Percentiles rank a stretch among this genome's conserved stretches.
Evolutionary conservation across 495 filamentous ascomycete genomes (phyloP).

Genomic region (Darksidea phi): DNA sequence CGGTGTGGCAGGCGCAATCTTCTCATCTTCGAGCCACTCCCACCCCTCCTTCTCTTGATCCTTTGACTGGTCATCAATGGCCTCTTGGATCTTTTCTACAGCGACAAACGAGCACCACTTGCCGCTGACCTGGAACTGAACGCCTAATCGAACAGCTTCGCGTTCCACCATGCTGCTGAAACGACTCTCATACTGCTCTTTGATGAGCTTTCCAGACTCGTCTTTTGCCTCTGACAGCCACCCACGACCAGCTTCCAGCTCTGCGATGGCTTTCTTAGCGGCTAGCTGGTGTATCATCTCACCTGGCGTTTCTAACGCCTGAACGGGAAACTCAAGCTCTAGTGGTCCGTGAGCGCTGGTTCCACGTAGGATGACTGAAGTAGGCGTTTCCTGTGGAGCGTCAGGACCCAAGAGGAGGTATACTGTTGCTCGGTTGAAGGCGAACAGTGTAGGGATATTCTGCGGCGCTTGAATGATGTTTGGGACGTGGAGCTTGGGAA

Average conservation of each 20-base stretch:
- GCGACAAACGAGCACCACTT: constrained; percentile 73
- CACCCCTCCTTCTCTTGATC: constrained; percentile 20
- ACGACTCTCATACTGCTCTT: constrained; percentile 48
- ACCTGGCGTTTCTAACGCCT: constrained; percentile 46
- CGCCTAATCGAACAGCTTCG: constrained; percentile 63
- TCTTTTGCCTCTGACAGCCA: constrained; percentile 60
- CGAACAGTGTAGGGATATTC: constrained; percentile 61
- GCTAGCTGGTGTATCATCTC: constrained; percentile 69
- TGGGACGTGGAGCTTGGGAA: constrained; percentile 53
- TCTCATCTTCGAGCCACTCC: constrained; percentile 29
- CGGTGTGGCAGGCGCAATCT: neutral
- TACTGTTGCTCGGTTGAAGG: constrained; percentile 60
- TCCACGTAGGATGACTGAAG: constrained; percentile 57
- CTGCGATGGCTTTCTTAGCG: constrained; percentile 62
- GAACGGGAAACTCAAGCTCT: constrained; percentile 61
- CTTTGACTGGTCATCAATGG: neutral
- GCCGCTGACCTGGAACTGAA: constrained; percentile 62
- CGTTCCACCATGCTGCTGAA: constrained; percentile 57
- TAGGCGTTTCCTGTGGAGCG: constrained; percentile 48
- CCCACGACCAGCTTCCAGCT: constrained; percentile 66
- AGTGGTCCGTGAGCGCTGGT: constrained; percentile 56
- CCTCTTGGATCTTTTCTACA: constrained; percentile 46
- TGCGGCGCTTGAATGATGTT: constrained; percentile 62
- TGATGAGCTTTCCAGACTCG: constrained; percentile 47
- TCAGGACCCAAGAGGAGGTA: constrained; percentile 61